These are phyloP conservation scores for Hirsutella minnesotensis DNA, from an alignment of 2,329 filamentous ascomycete species.

Conservation along the genomic window DNA sequence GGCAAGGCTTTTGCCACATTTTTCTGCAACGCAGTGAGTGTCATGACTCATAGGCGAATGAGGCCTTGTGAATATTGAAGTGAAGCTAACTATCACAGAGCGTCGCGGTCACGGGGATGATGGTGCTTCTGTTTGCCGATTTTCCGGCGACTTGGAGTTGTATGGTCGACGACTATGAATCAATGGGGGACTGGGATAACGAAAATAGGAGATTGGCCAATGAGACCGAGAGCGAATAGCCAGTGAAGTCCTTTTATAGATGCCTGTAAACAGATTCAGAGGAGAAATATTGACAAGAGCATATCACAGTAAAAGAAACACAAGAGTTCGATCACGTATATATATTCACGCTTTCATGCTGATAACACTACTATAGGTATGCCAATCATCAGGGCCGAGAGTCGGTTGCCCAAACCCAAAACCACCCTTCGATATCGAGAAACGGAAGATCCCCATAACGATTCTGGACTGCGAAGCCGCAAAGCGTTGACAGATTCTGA, in stretches of 20 bases:
- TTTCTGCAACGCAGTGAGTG: slow-evolving; percentile 49
- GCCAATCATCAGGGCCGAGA: background rate
- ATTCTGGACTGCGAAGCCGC: background rate
- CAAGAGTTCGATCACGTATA: background rate
- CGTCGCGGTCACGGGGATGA: background rate
- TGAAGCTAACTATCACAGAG: background rate
- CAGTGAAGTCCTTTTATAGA: too few species aligned
- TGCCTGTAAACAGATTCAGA: too few species aligned
- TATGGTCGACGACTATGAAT: background rate
- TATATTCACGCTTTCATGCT: background rate
- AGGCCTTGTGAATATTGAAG: background rate
- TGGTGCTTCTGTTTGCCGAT: background rate
- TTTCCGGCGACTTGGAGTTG: background rate
- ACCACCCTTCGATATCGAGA: background rate
- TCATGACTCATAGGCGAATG: background rate
- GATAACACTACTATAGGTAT: background rate
- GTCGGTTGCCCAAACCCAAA: background rate
- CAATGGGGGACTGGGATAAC: too few species aligned
- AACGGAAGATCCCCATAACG: background rate
- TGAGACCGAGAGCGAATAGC: too few species aligned
- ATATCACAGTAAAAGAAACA: background rate
- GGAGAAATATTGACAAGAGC: too few species aligned
- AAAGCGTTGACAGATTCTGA: background rate
- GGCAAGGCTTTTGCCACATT: slow-evolving; percentile 53
- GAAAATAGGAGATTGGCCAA: too few species aligned